Evolutionary conservation across 495 filamentous ascomycete genomes (phyloP).

Genomic region (Aspergillus bertholletiae): DNA sequence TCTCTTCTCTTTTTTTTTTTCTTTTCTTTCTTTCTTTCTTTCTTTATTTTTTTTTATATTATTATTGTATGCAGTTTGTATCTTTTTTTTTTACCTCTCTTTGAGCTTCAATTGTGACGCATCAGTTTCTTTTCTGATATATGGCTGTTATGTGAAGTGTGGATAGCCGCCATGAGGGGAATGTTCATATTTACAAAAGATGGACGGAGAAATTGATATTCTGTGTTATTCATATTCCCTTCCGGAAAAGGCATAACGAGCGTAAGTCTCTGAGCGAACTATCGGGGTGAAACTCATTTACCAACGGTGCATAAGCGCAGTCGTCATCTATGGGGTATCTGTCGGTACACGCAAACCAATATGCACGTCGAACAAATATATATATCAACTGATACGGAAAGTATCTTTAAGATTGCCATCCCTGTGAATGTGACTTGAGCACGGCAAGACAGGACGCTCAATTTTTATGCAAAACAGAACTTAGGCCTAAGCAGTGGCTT

Average conservation of each 20-base stretch:
- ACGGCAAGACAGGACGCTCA: neutral
- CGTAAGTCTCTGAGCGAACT: too few relatives aligned
- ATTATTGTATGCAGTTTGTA: neutral
- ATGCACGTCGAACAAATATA: neutral
- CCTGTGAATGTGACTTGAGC: neutral
- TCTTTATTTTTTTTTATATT: too few relatives aligned
- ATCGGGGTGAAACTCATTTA: neutral
- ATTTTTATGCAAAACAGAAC: neutral
- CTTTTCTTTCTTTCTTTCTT: too few relatives aligned
- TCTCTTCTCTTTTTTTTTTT: too few relatives aligned
- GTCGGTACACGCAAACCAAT: neutral
- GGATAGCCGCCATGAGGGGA: too few relatives aligned
- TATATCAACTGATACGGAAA: neutral
- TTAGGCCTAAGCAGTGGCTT: slow-evolving; percentile 15
- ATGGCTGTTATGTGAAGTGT: too few relatives aligned
- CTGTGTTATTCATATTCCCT: neutral
- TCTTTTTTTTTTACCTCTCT: too few relatives aligned
- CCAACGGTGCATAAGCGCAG: neutral
- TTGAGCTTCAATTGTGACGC: too few relatives aligned
- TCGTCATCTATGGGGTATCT: neutral
- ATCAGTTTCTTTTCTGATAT: too few relatives aligned
- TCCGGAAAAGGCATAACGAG: too few relatives aligned
- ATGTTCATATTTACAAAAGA: too few relatives aligned
- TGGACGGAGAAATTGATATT: too few relatives aligned
- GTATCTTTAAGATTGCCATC: neutral